phyloP scores from a whole-genome alignment of 345 rosid genomes.

The Melaleuca alternifolia region DNA sequence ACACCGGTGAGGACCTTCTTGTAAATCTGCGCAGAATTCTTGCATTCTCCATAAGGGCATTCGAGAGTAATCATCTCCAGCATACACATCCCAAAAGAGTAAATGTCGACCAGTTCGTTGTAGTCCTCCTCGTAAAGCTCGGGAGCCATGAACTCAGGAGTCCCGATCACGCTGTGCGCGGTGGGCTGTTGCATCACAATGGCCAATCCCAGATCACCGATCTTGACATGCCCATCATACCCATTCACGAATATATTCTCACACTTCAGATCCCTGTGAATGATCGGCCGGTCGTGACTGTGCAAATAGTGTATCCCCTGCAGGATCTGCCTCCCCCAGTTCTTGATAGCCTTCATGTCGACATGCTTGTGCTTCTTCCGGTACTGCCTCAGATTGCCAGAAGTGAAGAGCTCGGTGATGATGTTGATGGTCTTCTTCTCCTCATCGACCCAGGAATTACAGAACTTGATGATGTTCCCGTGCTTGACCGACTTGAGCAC shows the following conservation, averaged over 20 bases:
- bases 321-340: constrained; percentile 81
- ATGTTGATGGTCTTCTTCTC: constrained; percentile 76
- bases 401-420: constrained; percentile 92
- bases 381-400: constrained; percentile 80
- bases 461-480: constrained; percentile 69
- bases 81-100: constrained; percentile 84
- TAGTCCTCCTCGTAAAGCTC: constrained; percentile 88
- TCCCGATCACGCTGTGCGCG: constrained; percentile 76
- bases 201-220: constrained; percentile 86
- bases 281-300: constrained; percentile 52
- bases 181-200: constrained; percentile 70
- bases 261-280: constrained; percentile 85
- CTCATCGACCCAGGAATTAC: constrained; percentile 84
- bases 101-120: constrained; percentile 73
- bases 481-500: constrained; percentile 70
- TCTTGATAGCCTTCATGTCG: constrained; percentile 68
- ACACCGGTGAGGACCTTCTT: constrained; percentile 69
- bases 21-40: constrained; percentile 67
- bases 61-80: constrained; percentile 79
- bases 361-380: constrained; percentile 69
- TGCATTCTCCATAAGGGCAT: constrained; percentile 74
- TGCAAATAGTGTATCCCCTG: constrained; percentile 61
- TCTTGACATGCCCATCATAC: constrained; percentile 75
- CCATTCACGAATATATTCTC: constrained; percentile 84
- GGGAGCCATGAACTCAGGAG: constrained; percentile 96